Base-by-base conservation (phyloP, 2,329 filamentous ascomycete genomes). In the Cephalotrichum gorgonifer region DNA sequence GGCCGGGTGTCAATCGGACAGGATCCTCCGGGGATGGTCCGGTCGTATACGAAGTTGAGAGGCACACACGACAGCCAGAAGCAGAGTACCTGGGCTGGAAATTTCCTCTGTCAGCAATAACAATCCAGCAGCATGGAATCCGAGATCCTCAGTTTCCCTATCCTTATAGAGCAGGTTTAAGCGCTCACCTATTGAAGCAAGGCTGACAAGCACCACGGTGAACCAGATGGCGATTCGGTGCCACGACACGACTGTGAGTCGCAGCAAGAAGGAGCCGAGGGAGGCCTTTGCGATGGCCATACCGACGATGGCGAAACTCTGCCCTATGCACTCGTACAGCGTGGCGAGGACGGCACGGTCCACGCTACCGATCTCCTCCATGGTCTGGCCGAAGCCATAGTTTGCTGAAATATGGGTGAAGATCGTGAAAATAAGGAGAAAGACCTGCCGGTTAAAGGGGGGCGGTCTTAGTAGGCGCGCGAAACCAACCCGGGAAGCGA, bases 201-300 rank as follows among this genome's bases (percentile, higher is more conserved):
- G 4, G 54, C 54, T 2, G n/a, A n/a, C n/a, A n/a, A 43, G 44
- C 51, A 58, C 55, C 60, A 43, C 17, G 46, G 60, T 54, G 4
- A 56, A 26, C 63, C 62, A 68, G 30, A 70, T 64, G 0, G 52
- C 55, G 2, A 67, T 42, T n/a, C 58, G 61, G 52, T 69, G 64
- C 62, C 62, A 65, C 11, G 25, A 48, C 9, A 54, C 53, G 3
- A 57, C 57, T 11, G 69, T 64, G 15, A 70, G 55, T 0, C 66
- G 62, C 3, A 68, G 54, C 8, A 71, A 49, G 46, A 70, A 70
- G 8, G 68, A 58, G 0, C 64, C 66, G 0, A 70, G 54, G 0
- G 67, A 68, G 45, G 57, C 52, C 31, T 71, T 71, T 1, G 66
- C 63, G 6, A 64, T 54, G 5, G 62, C 63, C 58, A 68, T 70